Conservation (phyloP, 441 rosid species). For the Euphorbia celastroides region DNA sequence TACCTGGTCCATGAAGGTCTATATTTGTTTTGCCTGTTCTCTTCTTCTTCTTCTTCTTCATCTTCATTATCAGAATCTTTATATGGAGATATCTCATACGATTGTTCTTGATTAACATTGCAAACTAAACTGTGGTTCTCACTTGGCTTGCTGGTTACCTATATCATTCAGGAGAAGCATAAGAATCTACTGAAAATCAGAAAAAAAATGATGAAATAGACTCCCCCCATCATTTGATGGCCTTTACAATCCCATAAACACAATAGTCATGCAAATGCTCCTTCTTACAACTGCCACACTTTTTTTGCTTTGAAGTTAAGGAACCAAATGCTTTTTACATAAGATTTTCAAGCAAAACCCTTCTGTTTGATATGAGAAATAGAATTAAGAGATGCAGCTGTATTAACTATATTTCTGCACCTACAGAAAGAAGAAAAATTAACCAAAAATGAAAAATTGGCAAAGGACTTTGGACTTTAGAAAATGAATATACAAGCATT, state of each 20-base stretch:
- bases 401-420: background rate
- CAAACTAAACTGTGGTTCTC: conserved; percentile 14
- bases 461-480: background rate
- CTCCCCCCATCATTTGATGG: background rate
- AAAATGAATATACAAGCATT: background rate
- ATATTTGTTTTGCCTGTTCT: conserved; percentile 35
- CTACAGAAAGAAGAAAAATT: background rate
- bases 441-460: background rate
- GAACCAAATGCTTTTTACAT: background rate
- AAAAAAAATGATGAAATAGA: background rate
- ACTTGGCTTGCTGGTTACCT: conserved; percentile 41
- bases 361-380: background rate
- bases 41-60: conserved; percentile 59
- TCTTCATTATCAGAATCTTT: conserved; percentile 86
- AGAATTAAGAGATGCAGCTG: background rate
- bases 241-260: background rate
- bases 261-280: conserved; percentile 6
- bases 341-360: background rate
- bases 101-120: conserved; percentile 36
- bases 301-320: background rate
- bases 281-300: background rate
- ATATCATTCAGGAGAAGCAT: conserved; percentile 14
- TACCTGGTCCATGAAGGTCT: conserved; percentile 92
- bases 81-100: conserved; percentile 92
- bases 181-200: conserved; percentile 2